Conservation (phyloP, 2,329 filamentous ascomycete genomes). For the Epichloe hybrida region DNA sequence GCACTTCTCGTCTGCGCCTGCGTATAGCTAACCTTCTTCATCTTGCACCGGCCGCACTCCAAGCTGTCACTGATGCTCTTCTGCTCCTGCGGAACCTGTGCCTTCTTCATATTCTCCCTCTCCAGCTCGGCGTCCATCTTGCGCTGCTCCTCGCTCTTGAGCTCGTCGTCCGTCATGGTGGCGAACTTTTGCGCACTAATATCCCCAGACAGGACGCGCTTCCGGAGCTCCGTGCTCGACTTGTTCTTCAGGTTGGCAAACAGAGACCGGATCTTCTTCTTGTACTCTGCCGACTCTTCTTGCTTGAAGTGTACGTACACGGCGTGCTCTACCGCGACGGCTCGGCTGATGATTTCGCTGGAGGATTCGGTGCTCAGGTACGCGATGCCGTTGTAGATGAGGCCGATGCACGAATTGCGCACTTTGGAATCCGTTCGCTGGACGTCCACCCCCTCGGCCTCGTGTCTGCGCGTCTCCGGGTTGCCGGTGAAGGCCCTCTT, state of each 20-base stretch:
- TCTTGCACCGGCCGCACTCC: constrained; percentile 80
- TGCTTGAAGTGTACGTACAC: constrained; percentile 57
- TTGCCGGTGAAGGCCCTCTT: constrained; percentile 44
- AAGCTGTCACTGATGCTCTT: constrained; percentile 81
- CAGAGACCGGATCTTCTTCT: constrained; percentile 77
- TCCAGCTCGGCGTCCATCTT: constrained; percentile 63
- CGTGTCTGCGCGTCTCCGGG: constrained; percentile 68
- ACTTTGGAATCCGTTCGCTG: constrained; percentile 59
- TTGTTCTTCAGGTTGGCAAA: constrained; percentile 93
- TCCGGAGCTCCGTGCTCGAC: constrained; percentile 65
- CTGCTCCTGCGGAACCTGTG: constrained; percentile 84
- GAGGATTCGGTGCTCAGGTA: constrained; percentile 58
- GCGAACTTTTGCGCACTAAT: constrained; percentile 66
- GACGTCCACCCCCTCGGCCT: constrained; percentile 66
- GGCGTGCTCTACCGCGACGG: constrained; percentile 72
- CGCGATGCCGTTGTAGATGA: constrained; percentile 84
- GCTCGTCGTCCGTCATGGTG: constrained; percentile 75
- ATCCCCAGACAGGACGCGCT: constrained; percentile 60
- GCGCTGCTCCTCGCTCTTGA: constrained; percentile 75
- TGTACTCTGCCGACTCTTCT: constrained; percentile 58
- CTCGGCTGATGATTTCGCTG: constrained; percentile 56
- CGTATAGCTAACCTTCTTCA: constrained; percentile 89
- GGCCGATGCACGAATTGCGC: constrained; percentile 75
- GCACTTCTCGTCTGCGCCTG: constrained; percentile 93
- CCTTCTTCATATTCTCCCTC: constrained; percentile 92